A percentile compares a stretch with the other conserved stretches of the same genome.
Evolutionary conservation across 2,329 filamentous ascomycete species (phyloP).

Genomic region (Trichophyton benhamiae): DNA sequence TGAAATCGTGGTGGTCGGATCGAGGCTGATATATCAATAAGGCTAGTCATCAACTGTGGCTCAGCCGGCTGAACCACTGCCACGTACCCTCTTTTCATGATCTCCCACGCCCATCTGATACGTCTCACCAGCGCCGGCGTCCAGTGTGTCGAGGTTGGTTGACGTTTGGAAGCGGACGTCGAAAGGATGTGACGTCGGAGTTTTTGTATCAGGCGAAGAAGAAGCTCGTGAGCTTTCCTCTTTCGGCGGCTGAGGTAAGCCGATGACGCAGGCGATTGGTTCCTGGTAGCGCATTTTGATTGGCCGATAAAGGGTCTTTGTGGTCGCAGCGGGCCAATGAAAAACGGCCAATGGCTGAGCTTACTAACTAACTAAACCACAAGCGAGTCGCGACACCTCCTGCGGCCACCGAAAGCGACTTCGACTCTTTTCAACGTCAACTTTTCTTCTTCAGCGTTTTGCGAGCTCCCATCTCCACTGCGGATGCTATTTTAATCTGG

Average conservation of each 20-base stretch:
- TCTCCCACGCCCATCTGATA: not conserved
- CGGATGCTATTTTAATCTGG: not conserved
- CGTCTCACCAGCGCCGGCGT: not conserved
- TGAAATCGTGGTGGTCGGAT: not conserved
- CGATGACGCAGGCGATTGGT: not conserved
- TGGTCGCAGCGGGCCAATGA: not conserved
- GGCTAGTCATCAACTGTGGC: not conserved
- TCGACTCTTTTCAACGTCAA: not conserved
- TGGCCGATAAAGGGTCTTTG: too few relatives aligned
- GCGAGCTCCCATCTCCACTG: not conserved
- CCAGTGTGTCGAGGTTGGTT: not conserved
- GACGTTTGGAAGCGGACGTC: not conserved
- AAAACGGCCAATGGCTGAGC: too few relatives aligned
- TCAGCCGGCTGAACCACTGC: not conserved
- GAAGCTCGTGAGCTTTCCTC: not conserved
- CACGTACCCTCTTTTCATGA: not conserved
- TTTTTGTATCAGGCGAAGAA: not conserved
- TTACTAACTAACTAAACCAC: too few relatives aligned
- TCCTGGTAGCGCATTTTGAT: too few relatives aligned
- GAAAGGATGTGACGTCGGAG: not conserved
- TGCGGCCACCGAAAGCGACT: too few relatives aligned
- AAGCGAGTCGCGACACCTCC: not conserved
- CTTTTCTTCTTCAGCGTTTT: not conserved
- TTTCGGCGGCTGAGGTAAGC: not conserved
- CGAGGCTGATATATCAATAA: not conserved